Percentiles rank a stretch among this genome's conserved stretches.
Evolutionary conservation across 352 stramenopile species (phyloP).

Genomic region (Phytopythium chamaehyphon): DNA sequence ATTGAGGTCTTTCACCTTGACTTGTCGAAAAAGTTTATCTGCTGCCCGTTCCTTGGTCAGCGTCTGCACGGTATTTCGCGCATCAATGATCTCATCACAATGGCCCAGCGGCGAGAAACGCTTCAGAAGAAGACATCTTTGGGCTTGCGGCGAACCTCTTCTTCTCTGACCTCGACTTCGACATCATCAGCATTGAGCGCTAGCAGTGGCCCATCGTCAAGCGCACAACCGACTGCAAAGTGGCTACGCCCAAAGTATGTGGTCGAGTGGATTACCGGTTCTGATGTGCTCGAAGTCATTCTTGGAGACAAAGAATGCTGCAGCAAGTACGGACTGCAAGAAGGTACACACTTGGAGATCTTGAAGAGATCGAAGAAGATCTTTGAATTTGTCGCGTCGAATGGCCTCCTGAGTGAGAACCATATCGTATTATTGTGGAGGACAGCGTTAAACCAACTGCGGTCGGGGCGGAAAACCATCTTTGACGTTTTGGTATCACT

Average conservation of each 20-base stretch:
- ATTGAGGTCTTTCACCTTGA: constrained; percentile 85
- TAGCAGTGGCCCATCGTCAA: constrained; percentile 18
- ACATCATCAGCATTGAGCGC: constrained; percentile 15
- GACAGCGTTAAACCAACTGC: constrained; percentile 59
- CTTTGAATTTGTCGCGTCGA: constrained; percentile 59
- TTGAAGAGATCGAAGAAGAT: constrained; percentile 72
- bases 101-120: constrained; percentile 61
- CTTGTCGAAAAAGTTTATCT: constrained; percentile 84
- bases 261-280: constrained; percentile 74
- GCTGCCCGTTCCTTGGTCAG: constrained; percentile 77
- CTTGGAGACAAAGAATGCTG: constrained; percentile 66
- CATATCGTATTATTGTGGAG: constrained; percentile 79
- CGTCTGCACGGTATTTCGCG: constrained; percentile 66
- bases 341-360: constrained; percentile 78
- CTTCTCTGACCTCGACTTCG: constrained; percentile 22
- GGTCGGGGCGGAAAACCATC: constrained; percentile 60
- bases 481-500: constrained; percentile 74
- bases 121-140: constrained; percentile 64
- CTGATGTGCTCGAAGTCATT: constrained; percentile 79
- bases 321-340: constrained; percentile 63
- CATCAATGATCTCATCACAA: constrained; percentile 73
- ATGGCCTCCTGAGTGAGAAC: constrained; percentile 51
- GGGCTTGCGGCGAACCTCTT: constrained; percentile 35
- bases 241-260: constrained; percentile 75
- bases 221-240: constrained; percentile 35